A percentile compares a stretch with the other conserved stretches of the same genome.
Evolutionary conservation across 202 grass and related monocot species (phyloP).

Genomic region (Setaria italica): DNA sequence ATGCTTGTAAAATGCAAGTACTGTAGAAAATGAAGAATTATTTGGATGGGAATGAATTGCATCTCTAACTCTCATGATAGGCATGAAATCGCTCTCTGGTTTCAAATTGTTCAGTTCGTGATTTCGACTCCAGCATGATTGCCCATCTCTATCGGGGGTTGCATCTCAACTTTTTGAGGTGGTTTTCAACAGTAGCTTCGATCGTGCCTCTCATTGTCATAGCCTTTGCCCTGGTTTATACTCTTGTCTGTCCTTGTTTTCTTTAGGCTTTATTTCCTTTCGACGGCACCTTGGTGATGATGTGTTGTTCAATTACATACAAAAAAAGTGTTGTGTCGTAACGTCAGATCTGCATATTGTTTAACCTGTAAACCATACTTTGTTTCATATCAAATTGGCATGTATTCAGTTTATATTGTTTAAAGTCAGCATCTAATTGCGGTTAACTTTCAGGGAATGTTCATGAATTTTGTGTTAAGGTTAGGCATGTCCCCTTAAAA

Average conservation of each 20-base stretch:
- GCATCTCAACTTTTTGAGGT: conserved; percentile 26
- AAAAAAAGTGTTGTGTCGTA: not conserved
- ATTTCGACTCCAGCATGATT: conserved; percentile 12
- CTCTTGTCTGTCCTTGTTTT: not conserved
- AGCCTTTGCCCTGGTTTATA: not conserved
- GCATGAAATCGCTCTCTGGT: not conserved
- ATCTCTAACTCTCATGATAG: not conserved
- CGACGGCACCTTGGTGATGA: not conserved
- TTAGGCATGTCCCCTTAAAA: not conserved
- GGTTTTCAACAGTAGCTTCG: conserved; percentile 29
- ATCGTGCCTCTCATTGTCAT: conserved; percentile 9
- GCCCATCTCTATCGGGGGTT: conserved; percentile 20
- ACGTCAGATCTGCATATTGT: not conserved
- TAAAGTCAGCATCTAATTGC: not conserved
- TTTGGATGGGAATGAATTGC: not conserved
- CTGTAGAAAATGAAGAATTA: not conserved
- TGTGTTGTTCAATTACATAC: not conserved
- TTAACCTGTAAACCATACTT: conserved; percentile 8
- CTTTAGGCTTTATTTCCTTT: conserved; percentile 18
- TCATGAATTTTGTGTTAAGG: not conserved
- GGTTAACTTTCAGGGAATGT: not conserved
- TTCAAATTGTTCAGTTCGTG: not conserved
- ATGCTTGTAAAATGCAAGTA: not conserved
- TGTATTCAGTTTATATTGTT: not conserved
- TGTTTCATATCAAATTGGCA: not conserved